Conservation (phyloP, 2,329 filamentous ascomycete species). For the Beauveria caledonica region DNA sequence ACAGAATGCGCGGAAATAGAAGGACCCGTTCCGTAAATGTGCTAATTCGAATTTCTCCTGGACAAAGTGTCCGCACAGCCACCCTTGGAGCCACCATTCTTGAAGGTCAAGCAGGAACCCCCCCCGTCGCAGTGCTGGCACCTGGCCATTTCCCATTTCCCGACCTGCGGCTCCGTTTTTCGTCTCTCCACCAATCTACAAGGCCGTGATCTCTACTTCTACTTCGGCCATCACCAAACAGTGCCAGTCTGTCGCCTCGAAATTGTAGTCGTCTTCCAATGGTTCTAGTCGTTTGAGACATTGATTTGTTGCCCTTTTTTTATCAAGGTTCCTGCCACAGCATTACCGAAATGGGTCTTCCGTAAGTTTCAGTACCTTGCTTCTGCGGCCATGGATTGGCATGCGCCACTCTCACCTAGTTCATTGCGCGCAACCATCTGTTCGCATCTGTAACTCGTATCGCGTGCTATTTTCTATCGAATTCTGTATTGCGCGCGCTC, state of each 20-base stretch:
- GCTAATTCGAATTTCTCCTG: neutral
- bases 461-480: neutral
- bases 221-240: slow-evolving; percentile 7
- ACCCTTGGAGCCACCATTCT: neutral
- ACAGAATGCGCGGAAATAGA: neutral
- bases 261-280: neutral
- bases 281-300: slow-evolving; percentile 6
- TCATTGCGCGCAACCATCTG: neutral
- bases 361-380: slow-evolving; percentile 32
- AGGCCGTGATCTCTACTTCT: slow-evolving; percentile 2
- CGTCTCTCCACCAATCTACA: slow-evolving; percentile 11
- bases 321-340: neutral
- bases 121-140: neutral
- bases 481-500: neutral
- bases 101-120: neutral
- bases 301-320: slow-evolving; percentile 4
- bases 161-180: slow-evolving; percentile 11
- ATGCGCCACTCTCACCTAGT: neutral
- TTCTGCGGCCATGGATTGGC: neutral
- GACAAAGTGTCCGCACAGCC: neutral
- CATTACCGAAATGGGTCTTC: slow-evolving; percentile 34
- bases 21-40: neutral
- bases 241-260: neutral
- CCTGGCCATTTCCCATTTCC: slow-evolving; percentile 2
- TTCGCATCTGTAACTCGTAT: neutral